Percentiles rank a stretch among this genome's conserved stretches.
Conservation (phyloP, 192 early-diverging fungal genomes). For the Spizellomyces punctatus region DNA sequence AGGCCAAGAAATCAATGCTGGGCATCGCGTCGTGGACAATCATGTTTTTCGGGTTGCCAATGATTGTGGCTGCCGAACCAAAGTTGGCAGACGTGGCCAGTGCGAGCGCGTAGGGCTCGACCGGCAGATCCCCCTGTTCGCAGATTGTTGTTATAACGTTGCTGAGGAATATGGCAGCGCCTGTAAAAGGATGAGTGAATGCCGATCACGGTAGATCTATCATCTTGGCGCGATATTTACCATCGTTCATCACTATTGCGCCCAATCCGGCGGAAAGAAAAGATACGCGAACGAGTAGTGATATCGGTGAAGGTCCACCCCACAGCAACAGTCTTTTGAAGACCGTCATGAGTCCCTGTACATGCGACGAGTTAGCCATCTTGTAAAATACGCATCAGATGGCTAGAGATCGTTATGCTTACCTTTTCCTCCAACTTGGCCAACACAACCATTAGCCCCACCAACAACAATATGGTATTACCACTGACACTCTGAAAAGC, state of each 20-base stretch:
- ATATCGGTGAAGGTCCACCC: constrained; percentile 1
- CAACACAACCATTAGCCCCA: constrained; percentile 22
- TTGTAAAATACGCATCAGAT: not conserved
- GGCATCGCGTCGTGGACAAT: constrained; percentile 18
- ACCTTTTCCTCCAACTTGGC: constrained; percentile 25
- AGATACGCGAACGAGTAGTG: constrained; percentile 8
- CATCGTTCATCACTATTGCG: constrained; percentile 22
- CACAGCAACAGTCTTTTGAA: constrained; percentile 6
- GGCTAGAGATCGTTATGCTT: not conserved
- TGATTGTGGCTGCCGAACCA: constrained; percentile 16
- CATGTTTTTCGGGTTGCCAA: constrained; percentile 29
- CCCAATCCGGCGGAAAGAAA: constrained; percentile 11
- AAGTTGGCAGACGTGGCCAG: constrained; percentile 19
- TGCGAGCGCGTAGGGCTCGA: constrained; percentile 17
- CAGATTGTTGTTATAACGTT: constrained; percentile 10
- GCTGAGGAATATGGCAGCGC: constrained; percentile 11
- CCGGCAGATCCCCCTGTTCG: constrained; percentile 17
- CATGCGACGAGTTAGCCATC: not conserved
- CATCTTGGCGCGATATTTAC: not conserved
- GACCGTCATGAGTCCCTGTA: constrained; percentile 5
- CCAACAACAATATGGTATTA: constrained; percentile 12
- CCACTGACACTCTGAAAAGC: not conserved
- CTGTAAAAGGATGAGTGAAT: too few relatives aligned
- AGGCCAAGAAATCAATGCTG: constrained; percentile 1
- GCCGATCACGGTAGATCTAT: not conserved